Percentiles rank a stretch among this genome's conserved stretches.
Evolutionary conservation across 2,329 filamentous ascomycete species (phyloP).

Genomic region (Nemania sp.): DNA sequence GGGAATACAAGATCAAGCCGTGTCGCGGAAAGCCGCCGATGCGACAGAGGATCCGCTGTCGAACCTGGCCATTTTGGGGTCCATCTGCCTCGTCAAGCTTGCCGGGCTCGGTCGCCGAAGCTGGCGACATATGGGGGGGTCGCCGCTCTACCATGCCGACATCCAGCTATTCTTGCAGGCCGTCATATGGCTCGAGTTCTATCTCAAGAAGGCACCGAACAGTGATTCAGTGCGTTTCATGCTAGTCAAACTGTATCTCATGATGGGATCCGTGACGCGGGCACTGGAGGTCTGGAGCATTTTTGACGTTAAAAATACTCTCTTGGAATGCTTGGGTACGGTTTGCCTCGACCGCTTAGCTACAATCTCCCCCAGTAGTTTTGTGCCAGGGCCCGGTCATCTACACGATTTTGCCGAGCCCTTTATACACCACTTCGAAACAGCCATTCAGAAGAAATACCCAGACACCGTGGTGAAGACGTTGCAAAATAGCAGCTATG

Average conservation of each 20-base stretch:
- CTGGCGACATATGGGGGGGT: slow-evolving; percentile 14
- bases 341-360: slow-evolving; percentile 61
- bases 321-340: slow-evolving; percentile 60
- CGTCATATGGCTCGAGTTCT: slow-evolving; percentile 54
- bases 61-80: slow-evolving; percentile 35
- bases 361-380: slow-evolving; percentile 52
- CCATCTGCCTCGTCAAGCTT: slow-evolving; percentile 38
- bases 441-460: slow-evolving; percentile 45
- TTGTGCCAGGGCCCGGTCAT: slow-evolving; percentile 34
- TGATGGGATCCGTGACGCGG: slow-evolving; percentile 54
- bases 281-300: slow-evolving; percentile 55
- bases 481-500: slow-evolving; percentile 56
- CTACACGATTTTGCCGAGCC: slow-evolving; percentile 43
- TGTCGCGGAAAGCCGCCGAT: slow-evolving; percentile 13
- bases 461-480: slow-evolving; percentile 53
- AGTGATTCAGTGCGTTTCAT: slow-evolving; percentile 55
- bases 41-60: slow-evolving; percentile 34
- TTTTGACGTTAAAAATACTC: slow-evolving; percentile 60
- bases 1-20: slow-evolving; percentile 25
- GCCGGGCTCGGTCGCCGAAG: slow-evolving; percentile 20
- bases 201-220: slow-evolving; percentile 50
- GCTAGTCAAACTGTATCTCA: slow-evolving; percentile 56
- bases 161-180: slow-evolving; percentile 51
- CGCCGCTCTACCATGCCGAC: slow-evolving; percentile 34
- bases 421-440: slow-evolving; percentile 51